phyloP scores from a whole-genome alignment of 2,329 filamentous ascomycete genomes.

The Alternaria atra region DNA sequence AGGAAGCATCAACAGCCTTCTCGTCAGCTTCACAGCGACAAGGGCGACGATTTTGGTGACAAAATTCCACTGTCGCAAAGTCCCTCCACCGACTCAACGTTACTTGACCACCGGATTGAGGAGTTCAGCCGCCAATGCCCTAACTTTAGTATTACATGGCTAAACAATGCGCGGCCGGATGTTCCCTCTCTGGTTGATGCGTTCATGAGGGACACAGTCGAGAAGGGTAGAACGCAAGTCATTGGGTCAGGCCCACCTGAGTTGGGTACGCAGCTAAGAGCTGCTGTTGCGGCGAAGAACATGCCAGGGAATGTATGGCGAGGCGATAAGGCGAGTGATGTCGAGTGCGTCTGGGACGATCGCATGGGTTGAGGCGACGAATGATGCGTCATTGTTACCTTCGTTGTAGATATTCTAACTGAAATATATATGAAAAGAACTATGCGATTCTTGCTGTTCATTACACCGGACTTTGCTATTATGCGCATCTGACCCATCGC shows the following conservation, averaged over 20 bases:
- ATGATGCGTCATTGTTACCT: background rate
- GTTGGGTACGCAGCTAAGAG: conserved; percentile 7
- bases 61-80: background rate
- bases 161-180: conserved; percentile 9
- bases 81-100: background rate
- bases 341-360: conserved; percentile 15
- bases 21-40: background rate
- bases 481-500: background rate
- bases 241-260: conserved; percentile 1
- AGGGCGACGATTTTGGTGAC: conserved; percentile 1
- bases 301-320: conserved; percentile 7
- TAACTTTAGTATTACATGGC: conserved; percentile 10
- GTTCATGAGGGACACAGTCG: conserved; percentile 9
- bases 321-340: conserved; percentile 8
- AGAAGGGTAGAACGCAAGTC: conserved; percentile 5
- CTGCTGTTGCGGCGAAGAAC: conserved; percentile 14
- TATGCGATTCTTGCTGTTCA: background rate
- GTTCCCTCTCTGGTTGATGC: background rate
- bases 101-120: conserved; percentile 1
- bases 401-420: conserved; percentile 7
- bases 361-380: background rate
- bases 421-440: background rate
- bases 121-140: conserved; percentile 4
- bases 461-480: background rate
- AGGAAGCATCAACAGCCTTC: background rate